Conservation (phyloP, 2,329 filamentous ascomycete genomes). For the Hypoxylon sp. region DNA sequence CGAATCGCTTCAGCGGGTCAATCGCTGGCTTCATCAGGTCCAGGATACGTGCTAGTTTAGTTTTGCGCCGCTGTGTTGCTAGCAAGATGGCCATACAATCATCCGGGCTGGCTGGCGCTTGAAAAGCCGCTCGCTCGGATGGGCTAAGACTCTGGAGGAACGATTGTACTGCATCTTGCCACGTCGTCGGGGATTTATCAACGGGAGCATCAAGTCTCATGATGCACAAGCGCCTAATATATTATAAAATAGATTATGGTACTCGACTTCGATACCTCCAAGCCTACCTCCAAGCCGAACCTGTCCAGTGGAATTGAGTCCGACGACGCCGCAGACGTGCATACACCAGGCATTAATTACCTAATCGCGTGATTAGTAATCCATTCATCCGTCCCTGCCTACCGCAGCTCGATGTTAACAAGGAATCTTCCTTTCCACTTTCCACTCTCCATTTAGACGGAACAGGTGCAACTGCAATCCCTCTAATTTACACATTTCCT, state of each 20-base stretch:
- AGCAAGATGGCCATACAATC: slow-evolving; percentile 38
- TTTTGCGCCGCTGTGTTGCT: slow-evolving; percentile 38
- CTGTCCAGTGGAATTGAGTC: neutral
- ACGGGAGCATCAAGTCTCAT: slow-evolving; percentile 6
- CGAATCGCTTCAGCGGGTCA: slow-evolving; percentile 34
- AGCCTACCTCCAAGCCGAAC: neutral
- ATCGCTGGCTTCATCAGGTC: slow-evolving; percentile 37
- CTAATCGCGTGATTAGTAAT: neutral
- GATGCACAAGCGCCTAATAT: neutral
- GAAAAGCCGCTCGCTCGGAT: slow-evolving; percentile 28
- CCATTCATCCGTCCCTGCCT: too few species aligned
- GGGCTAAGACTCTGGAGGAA: slow-evolving; percentile 32
- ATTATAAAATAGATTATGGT: neutral
- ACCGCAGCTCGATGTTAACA: neutral
- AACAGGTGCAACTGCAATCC: too few species aligned
- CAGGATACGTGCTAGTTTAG: slow-evolving; percentile 34
- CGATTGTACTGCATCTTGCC: slow-evolving; percentile 36
- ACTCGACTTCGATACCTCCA: neutral
- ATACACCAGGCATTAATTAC: neutral
- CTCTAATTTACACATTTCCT: too few species aligned
- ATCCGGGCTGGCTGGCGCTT: slow-evolving; percentile 34
- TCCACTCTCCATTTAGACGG: too few species aligned
- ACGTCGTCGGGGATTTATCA: slow-evolving; percentile 17
- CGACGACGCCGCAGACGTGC: neutral
- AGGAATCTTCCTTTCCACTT: too few species aligned